Evolutionary conservation across 2,329 filamentous ascomycete species (phyloP).

Genomic region (Massarina eburnea): DNA sequence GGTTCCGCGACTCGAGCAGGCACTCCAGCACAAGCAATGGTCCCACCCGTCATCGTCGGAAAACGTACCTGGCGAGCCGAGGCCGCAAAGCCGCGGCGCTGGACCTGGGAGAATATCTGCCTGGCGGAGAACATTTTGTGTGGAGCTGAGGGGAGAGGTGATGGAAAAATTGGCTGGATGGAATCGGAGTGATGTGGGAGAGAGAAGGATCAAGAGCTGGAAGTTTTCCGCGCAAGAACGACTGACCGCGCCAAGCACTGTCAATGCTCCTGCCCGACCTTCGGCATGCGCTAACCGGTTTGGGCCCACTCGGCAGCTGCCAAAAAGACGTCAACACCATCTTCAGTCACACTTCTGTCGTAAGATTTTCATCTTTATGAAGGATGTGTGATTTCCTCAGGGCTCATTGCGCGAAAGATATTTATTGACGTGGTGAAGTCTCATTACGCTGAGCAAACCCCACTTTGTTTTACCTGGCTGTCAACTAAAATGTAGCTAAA

Average conservation of each 20-base stretch:
- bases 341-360: neutral
- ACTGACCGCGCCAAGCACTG: conserved; percentile 20
- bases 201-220: conserved; percentile 24
- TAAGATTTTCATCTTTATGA: neutral
- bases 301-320: neutral
- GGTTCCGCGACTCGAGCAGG: conserved; percentile 6
- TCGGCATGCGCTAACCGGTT: neutral
- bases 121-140: conserved; percentile 68
- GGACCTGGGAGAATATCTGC: conserved; percentile 52
- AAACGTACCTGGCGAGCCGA: conserved; percentile 53
- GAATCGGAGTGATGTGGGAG: conserved; percentile 10
- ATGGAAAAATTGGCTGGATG: conserved; percentile 30
- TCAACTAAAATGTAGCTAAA: no score
- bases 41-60: conserved; percentile 8
- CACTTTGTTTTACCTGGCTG: no score
- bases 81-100: conserved; percentile 56
- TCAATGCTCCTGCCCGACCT: conserved; percentile 10
- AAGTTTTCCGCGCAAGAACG: conserved; percentile 20
- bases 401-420: no score
- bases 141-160: conserved; percentile 20
- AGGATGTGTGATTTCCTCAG: no score
- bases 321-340: neutral
- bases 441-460: no score
- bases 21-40: conserved; percentile 27
- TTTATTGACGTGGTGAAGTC: no score